phyloP scores from a whole-genome alignment of 2,329 filamentous ascomycete species.

The Xylariales sp. region DNA sequence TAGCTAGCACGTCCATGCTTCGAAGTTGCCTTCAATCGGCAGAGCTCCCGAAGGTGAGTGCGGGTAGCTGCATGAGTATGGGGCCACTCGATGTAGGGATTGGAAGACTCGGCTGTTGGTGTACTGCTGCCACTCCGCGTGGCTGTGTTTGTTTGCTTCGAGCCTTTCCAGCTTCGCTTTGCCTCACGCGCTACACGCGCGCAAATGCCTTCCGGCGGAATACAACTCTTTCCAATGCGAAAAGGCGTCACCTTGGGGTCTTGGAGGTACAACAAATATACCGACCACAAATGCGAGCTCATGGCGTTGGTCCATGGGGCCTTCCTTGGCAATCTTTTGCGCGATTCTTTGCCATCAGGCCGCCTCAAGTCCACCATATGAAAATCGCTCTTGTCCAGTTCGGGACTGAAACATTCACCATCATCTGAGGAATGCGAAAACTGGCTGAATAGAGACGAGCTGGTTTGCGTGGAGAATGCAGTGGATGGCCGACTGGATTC shows the following conservation, averaged over 20 bases:
- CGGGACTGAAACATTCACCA: slow-evolving; percentile 48
- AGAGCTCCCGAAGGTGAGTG: slow-evolving; percentile 58
- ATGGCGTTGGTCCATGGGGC: slow-evolving; percentile 62
- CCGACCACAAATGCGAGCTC: slow-evolving; percentile 62
- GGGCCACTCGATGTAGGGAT: slow-evolving; percentile 56
- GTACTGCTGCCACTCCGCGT: slow-evolving; percentile 50
- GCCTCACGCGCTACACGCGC: slow-evolving; percentile 61
- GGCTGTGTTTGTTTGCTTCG: slow-evolving; percentile 33
- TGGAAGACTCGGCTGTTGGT: slow-evolving; percentile 43
- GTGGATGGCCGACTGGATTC: slow-evolving; percentile 58
- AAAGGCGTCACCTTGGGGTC: slow-evolving; percentile 66
- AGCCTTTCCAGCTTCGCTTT: slow-evolving; percentile 63
- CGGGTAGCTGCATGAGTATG: slow-evolving; percentile 61
- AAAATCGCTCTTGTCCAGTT: slow-evolving; percentile 33
- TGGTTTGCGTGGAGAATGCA: slow-evolving; percentile 55
- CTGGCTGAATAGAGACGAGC: slow-evolving; percentile 52
- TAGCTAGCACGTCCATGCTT: slow-evolving; percentile 40
- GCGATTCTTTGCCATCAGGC: slow-evolving; percentile 3
- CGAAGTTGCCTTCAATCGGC: slow-evolving; percentile 47
- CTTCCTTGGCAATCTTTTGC: slow-evolving; percentile 35
- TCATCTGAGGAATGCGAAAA: slow-evolving; percentile 55
- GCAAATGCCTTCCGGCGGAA: slow-evolving; percentile 62
- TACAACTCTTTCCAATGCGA: slow-evolving; percentile 56
- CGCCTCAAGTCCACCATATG: slow-evolving; percentile 11
- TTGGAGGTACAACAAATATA: slow-evolving; percentile 60